These are phyloP conservation scores for Pleomassaria siparia DNA, from an alignment of 2,329 filamentous ascomycete genomes.

Conservation along the genomic window DNA sequence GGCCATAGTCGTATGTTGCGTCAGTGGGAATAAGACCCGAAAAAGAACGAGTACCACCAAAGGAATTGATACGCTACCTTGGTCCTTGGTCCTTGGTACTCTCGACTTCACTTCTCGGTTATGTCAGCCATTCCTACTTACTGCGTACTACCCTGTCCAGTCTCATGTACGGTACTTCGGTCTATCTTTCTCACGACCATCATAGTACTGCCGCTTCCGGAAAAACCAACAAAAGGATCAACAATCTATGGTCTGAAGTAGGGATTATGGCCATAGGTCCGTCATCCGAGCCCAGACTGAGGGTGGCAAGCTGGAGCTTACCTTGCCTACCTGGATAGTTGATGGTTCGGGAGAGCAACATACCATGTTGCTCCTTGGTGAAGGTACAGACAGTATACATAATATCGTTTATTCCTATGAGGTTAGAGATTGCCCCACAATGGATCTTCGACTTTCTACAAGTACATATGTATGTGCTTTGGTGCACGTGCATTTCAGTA, in stretches of 20 bases:
- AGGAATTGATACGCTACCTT: constrained; percentile 1
- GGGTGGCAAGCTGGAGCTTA: not conserved
- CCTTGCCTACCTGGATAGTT: not conserved
- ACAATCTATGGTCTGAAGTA: constrained; percentile 3
- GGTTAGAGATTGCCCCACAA: not conserved
- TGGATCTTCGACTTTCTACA: not conserved
- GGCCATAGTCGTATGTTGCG: not conserved
- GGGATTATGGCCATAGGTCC: constrained; percentile 4
- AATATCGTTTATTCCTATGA: too few species aligned
- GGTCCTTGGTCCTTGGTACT: not conserved
- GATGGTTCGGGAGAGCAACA: constrained; percentile 1
- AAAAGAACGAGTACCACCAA: not conserved
- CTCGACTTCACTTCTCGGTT: not conserved
- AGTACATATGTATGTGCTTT: too few species aligned
- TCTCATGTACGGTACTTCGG: constrained; percentile 1
- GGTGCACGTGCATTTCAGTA: not conserved
- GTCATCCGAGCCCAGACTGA: not conserved
- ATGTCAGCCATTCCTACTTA: not conserved
- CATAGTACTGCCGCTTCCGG: not conserved
- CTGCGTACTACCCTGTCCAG: not conserved
- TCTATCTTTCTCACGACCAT: not conserved
- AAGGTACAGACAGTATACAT: not conserved
- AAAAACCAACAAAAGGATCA: constrained; percentile 6
- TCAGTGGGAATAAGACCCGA: not conserved
- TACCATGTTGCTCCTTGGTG: not conserved